phyloP scores from a whole-genome alignment of 176 grass and related monocot species.

The Themeda triandra region DNA sequence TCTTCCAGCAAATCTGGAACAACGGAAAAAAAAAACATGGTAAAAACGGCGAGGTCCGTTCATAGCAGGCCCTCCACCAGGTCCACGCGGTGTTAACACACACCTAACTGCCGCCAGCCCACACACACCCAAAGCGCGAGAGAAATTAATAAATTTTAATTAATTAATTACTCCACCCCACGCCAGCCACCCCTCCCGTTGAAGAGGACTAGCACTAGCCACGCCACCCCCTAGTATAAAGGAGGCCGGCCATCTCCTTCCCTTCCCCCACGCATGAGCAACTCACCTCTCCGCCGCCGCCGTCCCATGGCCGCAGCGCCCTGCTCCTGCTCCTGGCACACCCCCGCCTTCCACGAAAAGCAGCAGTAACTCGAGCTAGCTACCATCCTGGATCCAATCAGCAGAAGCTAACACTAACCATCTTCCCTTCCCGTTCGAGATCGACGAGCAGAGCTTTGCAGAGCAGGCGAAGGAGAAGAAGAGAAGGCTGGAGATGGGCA shows the following conservation, averaged over 20 bases:
- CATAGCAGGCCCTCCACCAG: not conserved
- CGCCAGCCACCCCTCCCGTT: too few relatives aligned
- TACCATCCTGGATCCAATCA: not conserved
- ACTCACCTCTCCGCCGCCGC: not conserved
- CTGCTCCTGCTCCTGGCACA: constrained; percentile 17
- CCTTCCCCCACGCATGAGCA: not conserved
- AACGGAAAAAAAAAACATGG: not conserved
- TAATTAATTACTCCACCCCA: not conserved
- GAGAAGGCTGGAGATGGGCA: constrained; percentile 33
- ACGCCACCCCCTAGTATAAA: constrained; percentile 3
- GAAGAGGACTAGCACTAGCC: too few relatives aligned
- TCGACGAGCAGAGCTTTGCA: not conserved
- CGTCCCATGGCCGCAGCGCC: constrained; percentile 34
- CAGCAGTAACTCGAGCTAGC: not conserved
- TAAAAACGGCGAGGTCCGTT: not conserved
- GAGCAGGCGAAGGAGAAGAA: not conserved
- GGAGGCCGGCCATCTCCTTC: not conserved
- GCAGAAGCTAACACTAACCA: too few relatives aligned
- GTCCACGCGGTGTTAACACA: not conserved
- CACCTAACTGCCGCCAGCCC: not conserved
- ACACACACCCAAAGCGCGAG: not conserved
- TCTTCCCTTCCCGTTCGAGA: not conserved
- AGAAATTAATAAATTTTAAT: too few relatives aligned
- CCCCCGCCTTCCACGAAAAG: constrained; percentile 31
- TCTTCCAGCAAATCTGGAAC: not conserved